Conservation (phyloP, 2,329 filamentous ascomycete genomes). For the Calycina herbarum region DNA sequence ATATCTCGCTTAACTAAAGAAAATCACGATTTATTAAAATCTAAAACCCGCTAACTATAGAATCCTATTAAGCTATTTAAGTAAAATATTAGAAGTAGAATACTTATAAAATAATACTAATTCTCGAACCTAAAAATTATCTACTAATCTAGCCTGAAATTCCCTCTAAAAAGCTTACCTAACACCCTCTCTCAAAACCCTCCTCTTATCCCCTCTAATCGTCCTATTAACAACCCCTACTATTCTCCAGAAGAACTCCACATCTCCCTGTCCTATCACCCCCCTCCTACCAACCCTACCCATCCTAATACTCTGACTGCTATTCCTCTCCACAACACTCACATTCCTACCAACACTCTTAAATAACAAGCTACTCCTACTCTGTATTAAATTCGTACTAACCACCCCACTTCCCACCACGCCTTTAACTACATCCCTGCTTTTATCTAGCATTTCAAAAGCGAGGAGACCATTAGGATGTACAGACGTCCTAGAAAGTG, state of each 20-base stretch:
- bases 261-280: constrained; percentile 18
- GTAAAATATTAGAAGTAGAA: too few species aligned
- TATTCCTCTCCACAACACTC: constrained; percentile 52
- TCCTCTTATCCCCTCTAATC: constrained; percentile 48
- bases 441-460: constrained; percentile 42
- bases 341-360: constrained; percentile 45
- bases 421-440: constrained; percentile 20
- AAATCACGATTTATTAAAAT: too few species aligned
- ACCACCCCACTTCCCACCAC: constrained; percentile 39
- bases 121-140: too few species aligned
- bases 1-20: too few species aligned
- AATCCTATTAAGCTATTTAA: too few species aligned
- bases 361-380: constrained; percentile 56
- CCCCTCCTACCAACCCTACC: constrained; percentile 28
- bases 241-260: constrained; percentile 55
- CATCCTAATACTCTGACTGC: constrained; percentile 56
- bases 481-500: constrained; percentile 45
- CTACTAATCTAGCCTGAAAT: too few species aligned
- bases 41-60: too few species aligned
- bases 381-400: constrained; percentile 50
- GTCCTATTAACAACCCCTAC: constrained; percentile 54
- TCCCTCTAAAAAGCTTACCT: neutral
- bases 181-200: constrained; percentile 28
- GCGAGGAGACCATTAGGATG: constrained; percentile 61
- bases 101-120: too few species aligned